These are phyloP conservation scores for Chloropicon primus DNA, from an alignment of 139 green algal species.

Conservation along the genomic window DNA sequence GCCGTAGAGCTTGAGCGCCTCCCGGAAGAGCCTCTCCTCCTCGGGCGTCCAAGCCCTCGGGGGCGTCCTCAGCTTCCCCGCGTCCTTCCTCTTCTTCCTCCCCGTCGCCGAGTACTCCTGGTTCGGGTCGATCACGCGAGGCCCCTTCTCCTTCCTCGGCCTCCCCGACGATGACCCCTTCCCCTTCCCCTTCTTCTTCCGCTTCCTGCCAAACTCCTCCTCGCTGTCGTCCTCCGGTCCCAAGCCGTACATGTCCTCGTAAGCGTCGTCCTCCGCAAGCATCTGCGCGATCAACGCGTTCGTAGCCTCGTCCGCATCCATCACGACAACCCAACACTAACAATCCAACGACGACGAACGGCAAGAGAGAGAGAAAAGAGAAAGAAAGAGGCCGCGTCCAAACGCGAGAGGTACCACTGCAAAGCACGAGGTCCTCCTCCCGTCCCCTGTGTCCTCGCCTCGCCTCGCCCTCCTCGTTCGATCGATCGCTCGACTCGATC, in stretches of 20 bases:
- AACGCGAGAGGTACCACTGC: too few relatives aligned
- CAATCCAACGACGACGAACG: too few relatives aligned
- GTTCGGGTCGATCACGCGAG: neutral
- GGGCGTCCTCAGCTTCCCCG: conserved; percentile 13
- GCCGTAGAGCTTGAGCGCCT: conserved; percentile 42
- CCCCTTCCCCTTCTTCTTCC: neutral
- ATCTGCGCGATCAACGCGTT: conserved; percentile 23
- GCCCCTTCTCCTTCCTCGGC: neutral
- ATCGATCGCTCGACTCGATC: too few relatives aligned
- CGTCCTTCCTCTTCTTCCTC: conserved; percentile 54
- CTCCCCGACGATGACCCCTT: neutral
- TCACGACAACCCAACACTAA: too few relatives aligned
- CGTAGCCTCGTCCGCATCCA: conserved; percentile 20
- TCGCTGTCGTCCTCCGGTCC: neutral
- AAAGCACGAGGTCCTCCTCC: too few relatives aligned
- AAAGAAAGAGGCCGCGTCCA: too few relatives aligned
- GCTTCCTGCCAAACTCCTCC: conserved; percentile 8
- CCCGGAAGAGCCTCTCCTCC: conserved; percentile 53
- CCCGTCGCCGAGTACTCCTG: conserved; percentile 22
- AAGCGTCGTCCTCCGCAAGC: conserved; percentile 20
- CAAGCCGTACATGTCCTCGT: conserved; percentile 15
- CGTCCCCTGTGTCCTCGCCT: too few relatives aligned
- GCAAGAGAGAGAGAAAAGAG: too few relatives aligned
- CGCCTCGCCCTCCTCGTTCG: too few relatives aligned
- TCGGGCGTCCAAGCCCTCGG: conserved; percentile 44